A percentile compares a stretch with the other conserved stretches of the same genome.
phyloP scores from a whole-genome alignment of 73 alveolate species.

The Tetrahymena malaccensis region DNA sequence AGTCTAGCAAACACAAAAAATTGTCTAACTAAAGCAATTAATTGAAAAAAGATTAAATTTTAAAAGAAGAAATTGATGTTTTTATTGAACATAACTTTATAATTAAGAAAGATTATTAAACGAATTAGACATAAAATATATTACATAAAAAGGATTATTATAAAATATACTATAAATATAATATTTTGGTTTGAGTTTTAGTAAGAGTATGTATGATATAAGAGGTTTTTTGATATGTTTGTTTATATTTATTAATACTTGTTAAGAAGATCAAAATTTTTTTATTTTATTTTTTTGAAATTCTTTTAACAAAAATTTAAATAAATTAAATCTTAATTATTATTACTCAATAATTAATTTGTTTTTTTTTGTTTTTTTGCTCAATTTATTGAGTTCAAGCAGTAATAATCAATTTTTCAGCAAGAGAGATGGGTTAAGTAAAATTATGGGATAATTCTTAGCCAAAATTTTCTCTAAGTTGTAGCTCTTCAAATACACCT shows the following conservation, averaged over 20 bases:
- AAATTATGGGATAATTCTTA: background rate
- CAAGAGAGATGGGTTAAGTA: background rate
- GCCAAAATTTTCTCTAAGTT: background rate
- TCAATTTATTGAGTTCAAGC: background rate
- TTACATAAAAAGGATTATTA: background rate
- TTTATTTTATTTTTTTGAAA: background rate
- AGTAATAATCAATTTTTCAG: background rate
- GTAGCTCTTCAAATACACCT: constrained; percentile 11
- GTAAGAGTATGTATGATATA: background rate
- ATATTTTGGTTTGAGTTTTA: background rate
- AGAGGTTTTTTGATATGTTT: background rate
- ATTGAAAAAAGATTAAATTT: no score
- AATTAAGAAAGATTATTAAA: background rate
- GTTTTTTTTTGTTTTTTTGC: background rate
- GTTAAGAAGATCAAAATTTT: background rate
- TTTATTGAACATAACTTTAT: no score
- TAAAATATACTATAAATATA: background rate
- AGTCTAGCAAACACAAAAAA: no score
- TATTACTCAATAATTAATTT: no score
- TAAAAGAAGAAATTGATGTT: no score
- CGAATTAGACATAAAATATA: no score
- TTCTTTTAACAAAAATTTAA: background rate
- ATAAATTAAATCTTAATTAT: background rate
- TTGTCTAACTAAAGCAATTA: no score
- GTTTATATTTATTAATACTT: background rate